phyloP scores from a whole-genome alignment of 768 basidiomycete genomes.

The Crucibulum laeve region DNA sequence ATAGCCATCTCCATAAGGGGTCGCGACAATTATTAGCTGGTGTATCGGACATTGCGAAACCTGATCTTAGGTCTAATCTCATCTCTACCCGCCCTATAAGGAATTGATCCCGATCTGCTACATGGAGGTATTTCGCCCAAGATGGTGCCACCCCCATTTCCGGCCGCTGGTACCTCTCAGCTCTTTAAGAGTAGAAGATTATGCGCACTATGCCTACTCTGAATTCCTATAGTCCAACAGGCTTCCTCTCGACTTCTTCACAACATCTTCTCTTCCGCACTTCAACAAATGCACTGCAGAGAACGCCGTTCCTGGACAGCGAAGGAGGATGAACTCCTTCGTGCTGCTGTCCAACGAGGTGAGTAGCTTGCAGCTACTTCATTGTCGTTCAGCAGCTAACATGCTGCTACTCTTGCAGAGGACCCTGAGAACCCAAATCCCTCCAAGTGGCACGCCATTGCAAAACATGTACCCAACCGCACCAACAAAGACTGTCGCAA shows the following conservation, averaged over 20 bases:
- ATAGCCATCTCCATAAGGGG: conserved; percentile 23
- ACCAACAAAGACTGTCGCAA: conserved; percentile 65
- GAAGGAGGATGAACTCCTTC: conserved; percentile 49
- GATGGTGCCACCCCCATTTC: conserved; percentile 24
- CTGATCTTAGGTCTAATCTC: conserved; percentile 23
- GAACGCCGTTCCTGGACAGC: conserved; percentile 50
- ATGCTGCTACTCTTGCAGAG: conserved; percentile 30
- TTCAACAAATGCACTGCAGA: conserved; percentile 32
- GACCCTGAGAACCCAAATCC: conserved; percentile 53
- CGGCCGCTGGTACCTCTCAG: conserved; percentile 11
- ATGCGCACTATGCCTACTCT: conserved; percentile 21
- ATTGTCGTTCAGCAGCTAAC: conserved; percentile 3
- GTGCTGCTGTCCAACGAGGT: conserved; percentile 48
- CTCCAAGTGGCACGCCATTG: conserved; percentile 60
- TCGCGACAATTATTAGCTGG: neutral
- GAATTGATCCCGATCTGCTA: conserved; percentile 28
- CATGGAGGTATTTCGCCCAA: conserved; percentile 18
- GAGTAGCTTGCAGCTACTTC: conserved; percentile 3
- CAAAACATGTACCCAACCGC: conserved; percentile 57
- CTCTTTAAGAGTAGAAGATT: conserved; percentile 17
- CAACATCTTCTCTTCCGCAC: conserved; percentile 8
- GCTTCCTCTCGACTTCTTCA: conserved; percentile 14
- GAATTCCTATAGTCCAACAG: conserved; percentile 11
- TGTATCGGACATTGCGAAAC: conserved; percentile 20
- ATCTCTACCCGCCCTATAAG: conserved; percentile 10